Evolutionary conservation across 1,284 basidiomycete genomes (phyloP).

Genomic region (Boletus smithii): DNA sequence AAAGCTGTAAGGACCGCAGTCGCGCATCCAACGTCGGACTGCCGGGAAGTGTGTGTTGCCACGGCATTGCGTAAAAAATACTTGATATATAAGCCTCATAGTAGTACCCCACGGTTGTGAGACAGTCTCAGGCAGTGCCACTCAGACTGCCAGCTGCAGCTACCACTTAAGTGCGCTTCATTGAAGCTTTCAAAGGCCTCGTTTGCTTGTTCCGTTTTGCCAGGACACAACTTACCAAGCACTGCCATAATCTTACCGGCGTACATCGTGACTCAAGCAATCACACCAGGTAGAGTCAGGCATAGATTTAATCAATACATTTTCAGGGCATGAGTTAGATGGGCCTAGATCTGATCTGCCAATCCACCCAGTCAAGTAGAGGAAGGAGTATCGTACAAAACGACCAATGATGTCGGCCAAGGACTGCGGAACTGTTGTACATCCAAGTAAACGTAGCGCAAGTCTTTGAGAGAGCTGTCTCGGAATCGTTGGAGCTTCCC

Average conservation of each 20-base stretch:
- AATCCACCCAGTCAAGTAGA: constrained; percentile 13
- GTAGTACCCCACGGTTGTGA: background rate
- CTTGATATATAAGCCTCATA: background rate
- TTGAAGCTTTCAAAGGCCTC: too few relatives aligned
- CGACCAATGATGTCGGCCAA: constrained; percentile 51
- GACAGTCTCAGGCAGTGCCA: background rate
- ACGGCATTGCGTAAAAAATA: background rate
- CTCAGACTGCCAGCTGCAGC: too few relatives aligned
- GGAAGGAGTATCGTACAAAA: constrained; percentile 38
- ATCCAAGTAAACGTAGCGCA: constrained; percentile 47
- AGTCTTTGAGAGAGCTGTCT: constrained; percentile 31
- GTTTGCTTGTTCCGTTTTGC: too few relatives aligned
- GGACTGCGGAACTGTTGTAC: constrained; percentile 41
- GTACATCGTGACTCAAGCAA: too few relatives aligned
- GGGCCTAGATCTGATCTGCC: background rate
- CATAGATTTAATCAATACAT: too few relatives aligned
- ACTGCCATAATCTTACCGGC: too few relatives aligned
- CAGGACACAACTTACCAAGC: too few relatives aligned
- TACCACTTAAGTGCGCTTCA: too few relatives aligned
- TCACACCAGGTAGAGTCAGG: too few relatives aligned
- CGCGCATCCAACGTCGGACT: background rate
- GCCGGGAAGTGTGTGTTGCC: background rate
- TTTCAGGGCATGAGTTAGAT: too few relatives aligned
- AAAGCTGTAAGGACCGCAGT: constrained; percentile 4
- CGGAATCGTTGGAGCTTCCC: constrained; percentile 49